Conservation (phyloP, 352 stramenopile genomes). For the Phytopythium oedochilum region DNA sequence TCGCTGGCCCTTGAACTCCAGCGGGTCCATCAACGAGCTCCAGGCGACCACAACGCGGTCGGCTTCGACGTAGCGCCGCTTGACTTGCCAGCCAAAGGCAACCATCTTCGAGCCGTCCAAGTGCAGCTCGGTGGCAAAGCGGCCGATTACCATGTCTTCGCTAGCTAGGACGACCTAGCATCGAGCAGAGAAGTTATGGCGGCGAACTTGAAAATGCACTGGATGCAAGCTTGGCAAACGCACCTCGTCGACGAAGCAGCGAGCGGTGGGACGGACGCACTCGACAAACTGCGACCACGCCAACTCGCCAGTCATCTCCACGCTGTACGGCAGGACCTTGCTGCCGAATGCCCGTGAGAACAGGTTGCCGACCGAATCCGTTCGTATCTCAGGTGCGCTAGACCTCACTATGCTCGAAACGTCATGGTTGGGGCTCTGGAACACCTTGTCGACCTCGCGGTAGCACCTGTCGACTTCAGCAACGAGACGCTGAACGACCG, state of each 20-base stretch:
- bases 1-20: constrained; percentile 24
- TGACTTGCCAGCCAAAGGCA: constrained; percentile 28
- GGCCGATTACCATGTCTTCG: neutral
- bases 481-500: neutral
- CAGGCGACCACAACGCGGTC: constrained; percentile 45
- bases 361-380: neutral
- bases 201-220: too few species aligned
- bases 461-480: neutral
- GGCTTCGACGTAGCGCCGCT: constrained; percentile 35
- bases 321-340: constrained; percentile 3
- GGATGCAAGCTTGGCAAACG: neutral
- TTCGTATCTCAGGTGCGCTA: neutral
- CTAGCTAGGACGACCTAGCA: neutral
- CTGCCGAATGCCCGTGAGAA: neutral
- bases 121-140: neutral
- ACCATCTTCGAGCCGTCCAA: neutral
- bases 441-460: neutral
- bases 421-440: neutral
- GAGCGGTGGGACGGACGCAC: neutral
- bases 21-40: constrained; percentile 32
- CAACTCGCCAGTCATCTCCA: neutral
- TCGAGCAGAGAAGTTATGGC: too few species aligned
- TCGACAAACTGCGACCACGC: constrained; percentile 3
- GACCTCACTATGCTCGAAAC: neutral
- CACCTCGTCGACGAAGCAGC: constrained; percentile 2